Base-by-base conservation (phyloP, 2,329 filamentous ascomycete species). In the Trichoderma endophyticum region DNA sequence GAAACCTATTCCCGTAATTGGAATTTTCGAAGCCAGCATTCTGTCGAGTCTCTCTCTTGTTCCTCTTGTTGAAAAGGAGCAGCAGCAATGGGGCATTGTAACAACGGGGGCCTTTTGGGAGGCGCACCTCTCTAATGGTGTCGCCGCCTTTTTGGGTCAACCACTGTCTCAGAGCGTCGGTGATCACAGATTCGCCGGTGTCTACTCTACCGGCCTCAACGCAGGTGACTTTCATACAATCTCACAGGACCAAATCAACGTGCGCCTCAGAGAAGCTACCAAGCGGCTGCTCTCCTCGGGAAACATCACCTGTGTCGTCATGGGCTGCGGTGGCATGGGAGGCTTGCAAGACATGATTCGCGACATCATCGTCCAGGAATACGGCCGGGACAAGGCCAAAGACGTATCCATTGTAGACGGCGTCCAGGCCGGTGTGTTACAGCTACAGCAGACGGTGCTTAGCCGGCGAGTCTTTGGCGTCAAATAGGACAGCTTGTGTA, bases 251-350 rank as follows among this genome's bases (percentile, higher is more conserved):
- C 85, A 92, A 73, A 89, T 98, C 48, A 84, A 85, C 48, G 79
- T 80, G 72, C 90, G 89, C 77, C 89, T 98, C 78, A 90, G 86
- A 75, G 86, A 89, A 18, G 94, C 94, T 0, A 92, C 93, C 0
- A 88, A 86, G 79, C 84, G 86, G 65, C 82, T 97, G 30, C 81
- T 97, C 32, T 79, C 78, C 8, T 84, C 84, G 14, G 83, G 86
- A 0, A 83, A 85, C 4, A 87, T 95, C 0, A 84, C 85, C 5
- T 92, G 90, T 28, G 88, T 98, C 8, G 92, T 93, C 77, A 87
- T 98, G 84, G 95, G 95, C 0, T 98, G 95, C 80, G 95, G 93
- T 3, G 95, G 94, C 0, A 97, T 98, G 95, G 91, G 91, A 1
- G 95, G 94, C 0, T 86, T 98, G 82, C 92, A 96, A 76, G 85